A percentile compares a stretch with the other conserved stretches of the same genome.
Evolutionary conservation across 768 basidiomycete genomes (phyloP).

Genomic region (Lepiota subincarnata): DNA sequence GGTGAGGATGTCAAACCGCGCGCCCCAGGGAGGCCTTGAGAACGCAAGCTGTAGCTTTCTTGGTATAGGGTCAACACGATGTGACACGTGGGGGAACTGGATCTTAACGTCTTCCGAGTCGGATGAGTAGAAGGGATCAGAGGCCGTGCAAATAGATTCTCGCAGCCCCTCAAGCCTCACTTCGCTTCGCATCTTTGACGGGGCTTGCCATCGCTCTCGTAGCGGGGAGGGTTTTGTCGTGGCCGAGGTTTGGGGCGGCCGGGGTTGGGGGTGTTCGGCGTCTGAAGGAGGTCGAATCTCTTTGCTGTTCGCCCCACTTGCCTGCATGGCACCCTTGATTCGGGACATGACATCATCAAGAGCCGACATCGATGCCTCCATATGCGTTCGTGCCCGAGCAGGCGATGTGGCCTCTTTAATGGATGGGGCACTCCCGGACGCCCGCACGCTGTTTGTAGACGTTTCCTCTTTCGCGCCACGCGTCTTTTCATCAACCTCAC

Average conservation of each 20-base stretch:
- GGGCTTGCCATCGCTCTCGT: slow-evolving; percentile 54
- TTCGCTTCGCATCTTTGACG: slow-evolving; percentile 32
- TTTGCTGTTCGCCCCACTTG: slow-evolving; percentile 13
- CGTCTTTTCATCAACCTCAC: neutral
- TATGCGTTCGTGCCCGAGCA: slow-evolving; percentile 28
- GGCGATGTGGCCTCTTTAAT: slow-evolving; percentile 16
- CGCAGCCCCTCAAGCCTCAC: slow-evolving; percentile 35
- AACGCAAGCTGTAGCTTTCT: slow-evolving; percentile 45
- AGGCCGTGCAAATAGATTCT: slow-evolving; percentile 40
- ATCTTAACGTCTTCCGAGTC: slow-evolving; percentile 38
- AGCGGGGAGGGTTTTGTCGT: slow-evolving; percentile 23
- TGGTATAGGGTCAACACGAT: slow-evolving; percentile 38
- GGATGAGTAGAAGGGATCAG: slow-evolving; percentile 47
- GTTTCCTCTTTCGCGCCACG: slow-evolving; percentile 5
- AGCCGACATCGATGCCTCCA: slow-evolving; percentile 61
- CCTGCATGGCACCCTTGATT: slow-evolving; percentile 77
- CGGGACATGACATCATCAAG: slow-evolving; percentile 82
- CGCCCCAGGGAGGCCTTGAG: slow-evolving; percentile 30
- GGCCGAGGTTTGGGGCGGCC: slow-evolving; percentile 17
- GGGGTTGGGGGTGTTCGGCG: slow-evolving; percentile 19
- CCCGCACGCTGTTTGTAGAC: neutral
- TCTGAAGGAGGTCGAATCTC: slow-evolving; percentile 27
- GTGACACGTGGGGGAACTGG: slow-evolving; percentile 43
- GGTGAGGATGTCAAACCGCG: slow-evolving; percentile 64
- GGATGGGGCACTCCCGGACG: neutral